Base-by-base conservation (phyloP, 2,329 filamentous ascomycete species). In the Whalleya microplaca region DNA sequence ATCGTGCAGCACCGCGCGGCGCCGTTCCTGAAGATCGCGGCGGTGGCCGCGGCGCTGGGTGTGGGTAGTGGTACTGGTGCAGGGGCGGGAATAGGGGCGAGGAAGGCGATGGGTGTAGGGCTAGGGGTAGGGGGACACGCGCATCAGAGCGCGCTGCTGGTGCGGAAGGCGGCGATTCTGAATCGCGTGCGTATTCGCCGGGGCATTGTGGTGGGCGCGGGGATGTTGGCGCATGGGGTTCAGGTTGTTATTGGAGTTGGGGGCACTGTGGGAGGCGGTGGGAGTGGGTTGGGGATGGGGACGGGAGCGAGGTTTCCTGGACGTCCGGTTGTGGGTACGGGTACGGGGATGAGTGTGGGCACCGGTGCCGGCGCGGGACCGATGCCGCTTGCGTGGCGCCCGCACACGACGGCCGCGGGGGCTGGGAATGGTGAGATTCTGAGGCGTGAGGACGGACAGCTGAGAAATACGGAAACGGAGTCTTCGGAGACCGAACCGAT, bases 91-190 rank as follows among this genome's bases (percentile, higher is more conserved):
- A n/a, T n/a, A n/a, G n/a, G n/a, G n/a, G n/a, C n/a, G n/a, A n/a
- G n/a, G n/a, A n/a, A n/a, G n/a, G n/a, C n/a, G n/a, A n/a, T n/a
- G n/a, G n/a, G n/a, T n/a, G n/a, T n/a, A n/a, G n/a, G n/a, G n/a
- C n/a, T n/a, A n/a, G n/a, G n/a, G n/a, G n/a, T n/a, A n/a, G n/a
- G n/a, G n/a, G n/a, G n/a, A n/a, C n/a, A n/a, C n/a, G n/a, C n/a
- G n/a, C n/a, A n/a, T n/a, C n/a, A 82, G 58, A 75, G 75, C 20
- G 72, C 75, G n/a, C 74, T 84, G 21, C 74, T 84, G 21, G 75
- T 90, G 14, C 78, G 86, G 21, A 85, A 88, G 48, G 85, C 84
- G 19, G 87, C 87, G 5, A 84, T 89, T 54, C 77, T 89, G 69
- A 91, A 91, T 65, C 73, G 82, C 9, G 76, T 87, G 8, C 75